Base-by-base conservation (phyloP, 768 basidiomycete species). In the Coprinellus aureogranulatus region DNA sequence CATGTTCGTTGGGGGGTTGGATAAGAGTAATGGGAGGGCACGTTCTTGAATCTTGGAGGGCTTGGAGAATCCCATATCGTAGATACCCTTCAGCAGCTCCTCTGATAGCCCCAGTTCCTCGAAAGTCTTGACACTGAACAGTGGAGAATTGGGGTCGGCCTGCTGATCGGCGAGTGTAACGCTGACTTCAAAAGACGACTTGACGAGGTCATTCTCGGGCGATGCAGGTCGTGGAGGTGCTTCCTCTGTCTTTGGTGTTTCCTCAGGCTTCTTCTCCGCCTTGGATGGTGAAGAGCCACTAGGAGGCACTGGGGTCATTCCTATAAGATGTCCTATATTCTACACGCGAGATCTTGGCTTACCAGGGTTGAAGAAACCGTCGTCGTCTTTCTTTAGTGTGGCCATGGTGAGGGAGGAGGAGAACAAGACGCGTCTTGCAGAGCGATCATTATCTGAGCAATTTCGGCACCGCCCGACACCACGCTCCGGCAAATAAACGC, bases 1-100 rank as follows among this genome's bases (percentile, higher is more conserved):
- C 89, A 98, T 95, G 74, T 98, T 98, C 53, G 87, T 89, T 11
- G 96, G 90, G 94, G 96, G 97, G 66, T 96, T 88, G 52, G 85
- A 69, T 9, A 99, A 85, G 30, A 98, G 81, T 25, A 99, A 80
- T 1, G 97, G 97, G 6, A 98, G 77, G 20, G 97, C 97, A 61
- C 90, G 87, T 77, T 98, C 96, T 76, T 99, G 97, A 62, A 99
- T 98, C 76, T 98, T 98, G 30, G 95, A 98, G 8, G 97, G 97
- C 72, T 95, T 97, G 53, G 92, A 90, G 73, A 98, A 99, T 22
- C 92, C 92, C 85, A 97, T 90, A 45, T 89, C 88, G 68, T 93
- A 97, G 30, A 98, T 81, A 22, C 96, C 97, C 72, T 95, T 95
- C 59, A 98, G 82, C 37, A 98, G 81, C 70, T 97, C 92, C 46